A percentile compares a stretch with the other conserved stretches of the same genome.
Conservation (phyloP, 177 flowering plant species). For the Vitis hybrid region DNA sequence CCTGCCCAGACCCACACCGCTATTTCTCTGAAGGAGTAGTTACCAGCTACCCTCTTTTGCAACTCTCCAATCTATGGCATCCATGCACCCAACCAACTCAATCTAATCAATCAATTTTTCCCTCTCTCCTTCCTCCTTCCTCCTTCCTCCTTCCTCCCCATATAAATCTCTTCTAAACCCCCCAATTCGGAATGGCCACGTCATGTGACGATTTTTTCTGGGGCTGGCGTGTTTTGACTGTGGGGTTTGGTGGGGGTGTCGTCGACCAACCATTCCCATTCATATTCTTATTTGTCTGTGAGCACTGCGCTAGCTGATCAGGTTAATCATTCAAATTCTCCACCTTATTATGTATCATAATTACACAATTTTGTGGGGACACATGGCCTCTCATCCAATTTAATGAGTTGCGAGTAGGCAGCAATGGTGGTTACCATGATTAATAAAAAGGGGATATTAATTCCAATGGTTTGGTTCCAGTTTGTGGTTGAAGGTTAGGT, state of each 20-base stretch:
- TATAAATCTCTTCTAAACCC: not conserved
- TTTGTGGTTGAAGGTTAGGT: conserved; percentile 48
- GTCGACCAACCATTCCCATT: conserved; percentile 43
- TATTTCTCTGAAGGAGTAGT: conserved; percentile 20
- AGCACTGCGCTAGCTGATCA: no score
- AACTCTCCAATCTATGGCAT: conserved; percentile 7
- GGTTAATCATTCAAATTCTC: no score
- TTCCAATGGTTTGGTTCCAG: conserved; percentile 4
- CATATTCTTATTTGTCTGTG: not conserved
- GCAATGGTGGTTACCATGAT: not conserved
- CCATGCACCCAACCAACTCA: not conserved
- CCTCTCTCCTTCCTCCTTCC: conserved; percentile 7
- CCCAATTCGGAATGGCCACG: not conserved
- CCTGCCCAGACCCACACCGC: conserved; percentile 33
- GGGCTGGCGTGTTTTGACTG: conserved; percentile 25
- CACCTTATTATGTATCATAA: no score
- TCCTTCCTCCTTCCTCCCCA: not conserved
- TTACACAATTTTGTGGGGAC: no score
- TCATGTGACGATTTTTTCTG: not conserved
- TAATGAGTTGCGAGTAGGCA: not conserved
- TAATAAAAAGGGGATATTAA: not conserved
- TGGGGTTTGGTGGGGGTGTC: conserved; percentile 27
- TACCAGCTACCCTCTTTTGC: conserved; percentile 41
- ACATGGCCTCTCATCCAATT: not conserved
- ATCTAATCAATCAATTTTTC: not conserved